Base-by-base conservation (phyloP, 2,329 filamentous ascomycete species). In the Fonsecaea pedrosoi region DNA sequence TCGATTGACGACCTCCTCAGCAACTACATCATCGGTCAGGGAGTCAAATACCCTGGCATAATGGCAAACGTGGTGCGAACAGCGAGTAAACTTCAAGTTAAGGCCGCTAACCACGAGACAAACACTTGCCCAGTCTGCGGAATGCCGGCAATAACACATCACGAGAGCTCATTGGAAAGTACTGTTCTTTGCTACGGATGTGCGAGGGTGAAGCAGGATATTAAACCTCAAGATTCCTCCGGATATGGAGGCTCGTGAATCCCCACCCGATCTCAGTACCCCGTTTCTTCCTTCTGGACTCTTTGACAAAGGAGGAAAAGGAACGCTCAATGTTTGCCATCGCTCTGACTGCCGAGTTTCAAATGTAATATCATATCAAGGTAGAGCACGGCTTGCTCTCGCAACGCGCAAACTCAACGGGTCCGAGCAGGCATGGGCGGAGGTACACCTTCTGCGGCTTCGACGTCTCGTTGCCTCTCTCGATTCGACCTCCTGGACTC, bases 21-120 rank as follows among this genome's bases (percentile, higher is more conserved):
- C 65, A 89, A 92, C 65, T 99, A 97, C 77, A 97, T 99, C 74
- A 87, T 88, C 71, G 90, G 88, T 48, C 92, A 97, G 15, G 94
- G 97, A 76, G 87, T 88, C 71, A 90, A 90, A 66, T 97, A 96
- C 75, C 92, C 94, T 2, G 92, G 91, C 63, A 92, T 98, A 64
- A 94, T 99, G 71, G 90, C 94, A 37, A 99, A 99, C 76, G 95
- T 99, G 9, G 94, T 97, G 4, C 88, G 92, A 69, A 99, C 94
- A 38, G 90, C 91, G n/a, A 89, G 88, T 60, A 97, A 96, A 79
- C 83, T 98, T 48, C 82, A 88, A 54, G 71, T 69, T 1, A 73
- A 73, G 56, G 37, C 62, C 13, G 18, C 60, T 8, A 38, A 34
- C 9, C 57, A 56, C 3, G 53, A 96, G 92, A 74, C 83, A 85